A percentile compares a stretch with the other conserved stretches of the same genome.
Evolutionary conservation across 2,329 filamentous ascomycete species (phyloP).

Genomic region (Ilyonectria sp.): DNA sequence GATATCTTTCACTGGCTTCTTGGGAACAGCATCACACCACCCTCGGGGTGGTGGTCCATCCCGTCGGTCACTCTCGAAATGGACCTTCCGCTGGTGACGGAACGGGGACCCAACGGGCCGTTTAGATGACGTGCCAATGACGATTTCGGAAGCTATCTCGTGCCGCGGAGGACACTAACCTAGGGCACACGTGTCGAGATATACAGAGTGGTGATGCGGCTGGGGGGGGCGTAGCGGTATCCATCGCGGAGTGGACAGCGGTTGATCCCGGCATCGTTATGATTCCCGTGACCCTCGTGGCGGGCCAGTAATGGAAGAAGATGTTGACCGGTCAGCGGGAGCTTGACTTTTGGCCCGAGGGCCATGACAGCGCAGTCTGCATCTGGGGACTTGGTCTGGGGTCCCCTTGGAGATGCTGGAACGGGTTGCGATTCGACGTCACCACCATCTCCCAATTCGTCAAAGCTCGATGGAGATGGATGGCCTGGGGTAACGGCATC

Average conservation of each 20-base stretch:
- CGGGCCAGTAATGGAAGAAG: conserved; percentile 32
- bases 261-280: conserved; percentile 24
- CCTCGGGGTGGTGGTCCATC: conserved; percentile 26
- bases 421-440: conserved; percentile 27
- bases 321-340: conserved; percentile 33
- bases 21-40: conserved; percentile 40
- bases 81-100: conserved; percentile 32
- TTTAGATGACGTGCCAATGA: conserved; percentile 41
- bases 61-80: conserved; percentile 28
- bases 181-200: conserved; percentile 41
- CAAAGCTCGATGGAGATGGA: conserved; percentile 28
- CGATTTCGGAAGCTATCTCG: conserved; percentile 33
- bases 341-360: conserved; percentile 21
- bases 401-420: conserved; percentile 31
- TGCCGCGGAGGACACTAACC: conserved; percentile 31
- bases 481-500: conserved; percentile 24
- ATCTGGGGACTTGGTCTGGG: conserved; percentile 38
- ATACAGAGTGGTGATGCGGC: conserved; percentile 16
- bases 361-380: conserved; percentile 45
- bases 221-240: conserved; percentile 25
- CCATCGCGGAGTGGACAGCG: conserved; percentile 31
- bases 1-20: conserved; percentile 25
- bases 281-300: conserved; percentile 35
- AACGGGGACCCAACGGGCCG: conserved; percentile 21
- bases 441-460: conserved; percentile 35